These are phyloP conservation scores for Cladosporium austrohemisphaericum DNA, from an alignment of 2,329 filamentous ascomycete species.

Conservation along the genomic window DNA sequence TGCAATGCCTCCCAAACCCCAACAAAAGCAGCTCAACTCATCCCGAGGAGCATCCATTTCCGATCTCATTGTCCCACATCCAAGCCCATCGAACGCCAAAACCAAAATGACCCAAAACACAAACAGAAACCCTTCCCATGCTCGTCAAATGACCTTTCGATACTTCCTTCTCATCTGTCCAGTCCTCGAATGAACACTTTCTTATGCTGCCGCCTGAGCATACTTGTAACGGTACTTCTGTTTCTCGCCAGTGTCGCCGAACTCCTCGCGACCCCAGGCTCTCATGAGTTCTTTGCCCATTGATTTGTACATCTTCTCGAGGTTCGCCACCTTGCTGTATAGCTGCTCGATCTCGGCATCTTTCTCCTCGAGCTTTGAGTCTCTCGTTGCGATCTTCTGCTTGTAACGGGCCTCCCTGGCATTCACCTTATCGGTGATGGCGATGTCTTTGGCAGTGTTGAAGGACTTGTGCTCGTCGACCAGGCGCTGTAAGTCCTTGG, in stretches of 20 bases:
- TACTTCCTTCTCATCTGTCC: neutral
- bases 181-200: too few relatives aligned
- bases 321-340: constrained; percentile 21
- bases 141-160: too few relatives aligned
- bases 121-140: too few relatives aligned
- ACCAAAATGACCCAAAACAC: neutral
- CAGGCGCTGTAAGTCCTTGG: constrained; percentile 5
- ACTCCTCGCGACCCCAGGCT: constrained; percentile 69
- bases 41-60: constrained; percentile 4
- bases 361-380: constrained; percentile 18
- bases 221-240: constrained; percentile 36
- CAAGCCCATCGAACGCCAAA: neutral
- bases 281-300: constrained; percentile 59
- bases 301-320: constrained; percentile 29
- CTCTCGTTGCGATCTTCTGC: constrained; percentile 1
- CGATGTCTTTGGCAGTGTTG: constrained; percentile 8
- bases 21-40: constrained; percentile 5
- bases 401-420: constrained; percentile 9
- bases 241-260: constrained; percentile 26
- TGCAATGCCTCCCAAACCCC: neutral
- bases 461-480: constrained; percentile 9
- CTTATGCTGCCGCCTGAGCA: constrained; percentile 4
- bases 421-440: constrained; percentile 3
- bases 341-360: constrained; percentile 24
- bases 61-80: neutral